A percentile compares a stretch with the other conserved stretches of the same genome.
phyloP scores from a whole-genome alignment of 2,329 filamentous ascomycete genomes.

The Coniochaeta sp. region DNA sequence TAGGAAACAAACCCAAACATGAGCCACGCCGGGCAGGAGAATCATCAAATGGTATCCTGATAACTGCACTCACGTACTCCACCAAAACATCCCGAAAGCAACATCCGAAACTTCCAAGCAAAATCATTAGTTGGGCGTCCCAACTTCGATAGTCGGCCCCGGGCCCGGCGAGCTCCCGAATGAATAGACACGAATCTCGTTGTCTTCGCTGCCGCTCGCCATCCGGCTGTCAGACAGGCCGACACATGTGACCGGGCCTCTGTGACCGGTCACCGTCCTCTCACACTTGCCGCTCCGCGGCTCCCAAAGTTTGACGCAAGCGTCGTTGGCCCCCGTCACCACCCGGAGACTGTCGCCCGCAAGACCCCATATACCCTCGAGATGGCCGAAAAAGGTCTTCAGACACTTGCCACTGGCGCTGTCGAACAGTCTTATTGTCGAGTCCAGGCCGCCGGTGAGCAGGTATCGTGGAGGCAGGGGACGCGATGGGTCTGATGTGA shows the following conservation, averaged over 20 bases:
- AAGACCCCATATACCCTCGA: conserved; percentile 93
- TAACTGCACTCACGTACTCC: background rate
- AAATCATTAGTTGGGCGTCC: conserved; percentile 36
- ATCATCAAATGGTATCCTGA: background rate
- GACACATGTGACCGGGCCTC: conserved; percentile 87
- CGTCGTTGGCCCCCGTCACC: conserved; percentile 85
- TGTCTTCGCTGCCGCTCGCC: conserved; percentile 89
- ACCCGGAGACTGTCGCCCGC: conserved; percentile 83
- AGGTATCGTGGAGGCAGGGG: conserved; percentile 82
- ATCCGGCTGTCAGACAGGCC: conserved; percentile 84
- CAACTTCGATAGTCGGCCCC: conserved; percentile 29
- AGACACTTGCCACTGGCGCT: conserved; percentile 74
- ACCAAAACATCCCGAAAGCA: background rate
- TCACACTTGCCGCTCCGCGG: conserved; percentile 86
- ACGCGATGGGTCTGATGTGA: conserved; percentile 53
- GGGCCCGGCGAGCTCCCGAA: conserved; percentile 48
- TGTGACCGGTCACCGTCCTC: conserved; percentile 83
- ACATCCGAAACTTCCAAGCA: background rate
- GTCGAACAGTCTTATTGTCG: conserved; percentile 89
- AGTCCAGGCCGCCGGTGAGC: conserved; percentile 85
- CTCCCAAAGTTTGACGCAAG: conserved; percentile 94
- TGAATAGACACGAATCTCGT: conserved; percentile 79
- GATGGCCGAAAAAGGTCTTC: conserved; percentile 90
- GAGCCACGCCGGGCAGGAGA: background rate
- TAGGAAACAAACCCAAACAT: background rate